Evolutionary conservation across 1,284 basidiomycete species (phyloP), one percentile per base, ranked within the genome.

Genomic region (Boletus mariae): DNA sequence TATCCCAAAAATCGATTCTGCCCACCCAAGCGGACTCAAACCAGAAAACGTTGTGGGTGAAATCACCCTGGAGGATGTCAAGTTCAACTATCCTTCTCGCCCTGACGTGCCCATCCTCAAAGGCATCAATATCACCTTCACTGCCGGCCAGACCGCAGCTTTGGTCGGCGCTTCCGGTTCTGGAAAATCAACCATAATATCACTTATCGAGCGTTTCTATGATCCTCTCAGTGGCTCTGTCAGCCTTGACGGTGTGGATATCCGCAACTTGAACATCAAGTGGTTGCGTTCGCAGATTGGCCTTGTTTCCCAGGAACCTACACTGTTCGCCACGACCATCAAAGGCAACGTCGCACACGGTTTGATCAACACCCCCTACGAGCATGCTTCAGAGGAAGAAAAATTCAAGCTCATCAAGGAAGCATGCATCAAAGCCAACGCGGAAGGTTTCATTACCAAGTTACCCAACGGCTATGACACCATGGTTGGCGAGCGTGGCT

Each of bases 281-380:
- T 97, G 93, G 93, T 74, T 96, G 28, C 84, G 94, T 43, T 82
- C 84, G 10, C 93, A 96, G 68, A 94, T 98, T 57, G 94, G 91
- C 51, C 80, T 94, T 3, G 92, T 95, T 1, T 88, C 87, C 2
- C 93, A 97, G 71, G 94, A 96, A 69, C 93, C 94, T 0, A 86
- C 82, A 0, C 77, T 98, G 0, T 97, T 97, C 69, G 87, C 90
- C 1, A 92, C 85, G 0, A 84, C 85, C 3, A 86, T 92, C 60
- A 75, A 74, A 51, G 79, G 78, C 25, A 97, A 97, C 65, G 90
- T 98, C 57, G 90, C 86, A 25, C 90, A 96, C 57, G 96, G 96
- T 59, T 80, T 99, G 25, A 90, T 96, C 60, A 85, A 85, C 38
- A 94, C 87, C 0, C 71, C 72, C n/a, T 73, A 74, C 60, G 89